These are phyloP conservation scores for Fusarium pseudograminearum DNA, from an alignment of 2,329 filamentous ascomycete genomes.

Conservation along the genomic window DNA sequence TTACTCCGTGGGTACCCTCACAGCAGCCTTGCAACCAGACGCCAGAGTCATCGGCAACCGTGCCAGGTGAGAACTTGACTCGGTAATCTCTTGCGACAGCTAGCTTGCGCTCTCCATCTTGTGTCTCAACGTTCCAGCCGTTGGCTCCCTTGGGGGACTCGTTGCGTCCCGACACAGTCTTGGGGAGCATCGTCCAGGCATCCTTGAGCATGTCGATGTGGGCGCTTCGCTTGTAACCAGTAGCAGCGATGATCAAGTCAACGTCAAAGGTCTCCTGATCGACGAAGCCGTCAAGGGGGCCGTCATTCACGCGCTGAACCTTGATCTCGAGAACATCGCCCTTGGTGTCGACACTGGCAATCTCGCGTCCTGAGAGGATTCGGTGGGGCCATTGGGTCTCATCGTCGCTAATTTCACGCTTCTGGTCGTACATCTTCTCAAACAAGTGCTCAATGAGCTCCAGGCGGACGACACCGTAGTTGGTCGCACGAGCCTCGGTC, in stretches of 20 bases:
- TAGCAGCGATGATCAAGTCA: conserved; percentile 86
- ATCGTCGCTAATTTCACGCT: conserved; percentile 74
- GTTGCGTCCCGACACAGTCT: conserved; percentile 49
- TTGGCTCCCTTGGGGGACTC: conserved; percentile 53
- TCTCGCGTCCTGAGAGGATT: conserved; percentile 76
- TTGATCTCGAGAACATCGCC: conserved; percentile 68
- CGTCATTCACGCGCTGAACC: conserved; percentile 62
- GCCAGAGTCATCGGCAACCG: conserved; percentile 78
- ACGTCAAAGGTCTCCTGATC: conserved; percentile 74
- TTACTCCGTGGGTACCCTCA: conserved; percentile 90
- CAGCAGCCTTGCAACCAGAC: conserved; percentile 96
- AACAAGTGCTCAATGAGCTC: conserved; percentile 91
- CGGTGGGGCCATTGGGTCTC: conserved; percentile 83
- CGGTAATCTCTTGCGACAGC: conserved; percentile 82
- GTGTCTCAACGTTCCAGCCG: conserved; percentile 57
- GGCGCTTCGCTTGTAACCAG: conserved; percentile 82
- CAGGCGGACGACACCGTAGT: conserved; percentile 95
- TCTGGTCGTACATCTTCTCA: conserved; percentile 87
- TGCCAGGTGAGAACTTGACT: conserved; percentile 75
- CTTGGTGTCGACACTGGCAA: conserved; percentile 70
- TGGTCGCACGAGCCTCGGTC: conserved; percentile 81
- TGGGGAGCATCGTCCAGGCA: conserved; percentile 74
- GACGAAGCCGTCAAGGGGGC: conserved; percentile 56
- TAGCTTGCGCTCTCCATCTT: conserved; percentile 63
- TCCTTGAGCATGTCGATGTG: conserved; percentile 82